phyloP scores from a whole-genome alignment of 345 rosid species.

The Eucalyptus lansdowneana region DNA sequence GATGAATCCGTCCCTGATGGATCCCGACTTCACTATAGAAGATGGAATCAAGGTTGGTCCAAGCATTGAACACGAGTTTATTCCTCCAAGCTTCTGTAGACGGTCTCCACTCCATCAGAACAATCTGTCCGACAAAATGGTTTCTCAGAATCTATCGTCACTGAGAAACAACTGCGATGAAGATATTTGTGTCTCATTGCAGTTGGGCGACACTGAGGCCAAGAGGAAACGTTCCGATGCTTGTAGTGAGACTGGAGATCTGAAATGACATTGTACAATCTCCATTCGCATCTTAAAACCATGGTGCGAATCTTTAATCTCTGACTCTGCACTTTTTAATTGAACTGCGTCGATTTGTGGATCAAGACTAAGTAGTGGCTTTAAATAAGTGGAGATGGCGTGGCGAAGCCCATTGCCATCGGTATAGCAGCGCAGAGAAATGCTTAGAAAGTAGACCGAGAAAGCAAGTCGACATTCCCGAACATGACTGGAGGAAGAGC shows the following conservation, averaged over 20 bases:
- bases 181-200: conserved; percentile 51
- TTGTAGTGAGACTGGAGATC: conserved; percentile 5
- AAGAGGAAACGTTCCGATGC: conserved; percentile 14
- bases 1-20: conserved; percentile 8
- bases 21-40: conserved; percentile 32
- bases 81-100: conserved; percentile 51
- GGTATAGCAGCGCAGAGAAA: background rate
- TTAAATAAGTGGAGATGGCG: background rate
- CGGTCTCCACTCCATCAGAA: conserved; percentile 26
- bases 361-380: background rate
- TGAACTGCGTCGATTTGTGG: background rate
- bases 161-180: conserved; percentile 39
- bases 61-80: conserved; percentile 61
- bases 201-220: conserved; percentile 50
- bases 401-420: background rate
- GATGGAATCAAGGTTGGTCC: conserved; percentile 20
- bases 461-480: background rate
- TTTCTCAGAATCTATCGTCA: conserved; percentile 39
- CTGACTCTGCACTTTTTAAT: background rate
- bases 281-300: background rate
- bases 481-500: background rate
- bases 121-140: conserved; percentile 4
- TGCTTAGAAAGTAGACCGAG: background rate
- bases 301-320: background rate
- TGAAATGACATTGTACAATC: background rate